These are phyloP conservation scores for Jamesozyma piceae DNA, from an alignment of 805 yeast genomes.

Conservation along the genomic window DNA sequence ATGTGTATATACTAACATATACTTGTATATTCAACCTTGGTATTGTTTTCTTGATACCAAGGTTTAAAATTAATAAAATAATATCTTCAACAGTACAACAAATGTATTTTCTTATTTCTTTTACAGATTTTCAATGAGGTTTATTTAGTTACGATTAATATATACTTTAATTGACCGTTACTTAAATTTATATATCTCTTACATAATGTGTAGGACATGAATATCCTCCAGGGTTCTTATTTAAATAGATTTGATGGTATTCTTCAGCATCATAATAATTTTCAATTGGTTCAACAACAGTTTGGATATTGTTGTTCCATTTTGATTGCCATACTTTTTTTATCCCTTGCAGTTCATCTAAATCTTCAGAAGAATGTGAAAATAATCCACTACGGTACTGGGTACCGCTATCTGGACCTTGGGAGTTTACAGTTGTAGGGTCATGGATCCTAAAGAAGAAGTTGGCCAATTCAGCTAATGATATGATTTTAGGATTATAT, in stretches of 20 bases:
- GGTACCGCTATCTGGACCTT: conserved; percentile 83
- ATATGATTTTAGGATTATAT: conserved; percentile 60
- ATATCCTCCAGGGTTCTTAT: conserved; percentile 75
- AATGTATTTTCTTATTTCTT: not conserved
- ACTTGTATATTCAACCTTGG: not conserved
- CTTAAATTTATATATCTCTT: conserved; percentile 42
- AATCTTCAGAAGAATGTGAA: conserved; percentile 42
- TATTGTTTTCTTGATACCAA: not conserved
- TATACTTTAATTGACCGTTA: not conserved
- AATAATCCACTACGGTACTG: conserved; percentile 85
- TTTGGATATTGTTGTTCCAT: conserved; percentile 62
- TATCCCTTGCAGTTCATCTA: conserved; percentile 36
- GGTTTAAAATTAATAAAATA: not conserved
- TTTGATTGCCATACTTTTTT: conserved; percentile 52
- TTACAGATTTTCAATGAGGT: no score
- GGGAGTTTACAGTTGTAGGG: conserved; percentile 75
- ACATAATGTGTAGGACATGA: conserved; percentile 84
- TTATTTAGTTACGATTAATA: no score
- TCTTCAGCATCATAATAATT: conserved; percentile 91
- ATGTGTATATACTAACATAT: not conserved
- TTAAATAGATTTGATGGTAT: conserved; percentile 78
- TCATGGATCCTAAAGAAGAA: conserved; percentile 91
- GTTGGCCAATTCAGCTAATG: conserved; percentile 55
- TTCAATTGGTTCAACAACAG: conserved; percentile 57
- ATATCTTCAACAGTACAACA: conserved; percentile 11